Evolutionary conservation across 2,329 filamentous ascomycete genomes (phyloP).

Genomic region (Aspergillus novofumigatus): DNA sequence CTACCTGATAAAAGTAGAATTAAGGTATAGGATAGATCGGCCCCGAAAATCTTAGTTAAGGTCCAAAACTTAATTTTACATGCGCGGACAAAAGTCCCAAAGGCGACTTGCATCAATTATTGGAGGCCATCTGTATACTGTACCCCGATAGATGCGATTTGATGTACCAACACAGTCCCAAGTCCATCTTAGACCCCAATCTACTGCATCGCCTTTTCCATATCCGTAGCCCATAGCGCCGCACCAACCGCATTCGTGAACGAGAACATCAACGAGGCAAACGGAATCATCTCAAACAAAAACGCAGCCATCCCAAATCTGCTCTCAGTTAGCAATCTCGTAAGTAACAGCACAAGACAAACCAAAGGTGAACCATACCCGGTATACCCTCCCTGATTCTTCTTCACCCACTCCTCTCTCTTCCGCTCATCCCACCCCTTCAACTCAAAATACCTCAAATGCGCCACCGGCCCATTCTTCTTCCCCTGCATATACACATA

Average conservation of each 20-base stretch:
- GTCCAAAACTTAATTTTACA: no score
- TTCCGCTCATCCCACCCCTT: constrained; percentile 72
- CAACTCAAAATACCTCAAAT: constrained; percentile 78
- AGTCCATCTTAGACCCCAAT: neutral
- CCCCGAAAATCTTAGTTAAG: no score
- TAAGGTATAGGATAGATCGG: no score
- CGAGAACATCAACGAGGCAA: constrained; percentile 76
- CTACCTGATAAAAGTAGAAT: no score
- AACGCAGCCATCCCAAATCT: constrained; percentile 70
- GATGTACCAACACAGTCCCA: neutral
- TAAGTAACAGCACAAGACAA: constrained; percentile 7
- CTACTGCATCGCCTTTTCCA: constrained; percentile 53
- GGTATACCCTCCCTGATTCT: constrained; percentile 72
- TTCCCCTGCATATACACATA: constrained; percentile 74
- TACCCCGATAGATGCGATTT: neutral
- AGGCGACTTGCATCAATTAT: neutral
- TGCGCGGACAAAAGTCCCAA: neutral
- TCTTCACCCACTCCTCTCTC: constrained; percentile 64
- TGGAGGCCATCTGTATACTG: no score
- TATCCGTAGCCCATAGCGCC: constrained; percentile 88
- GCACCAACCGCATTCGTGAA: constrained; percentile 92
- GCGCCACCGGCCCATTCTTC: constrained; percentile 51
- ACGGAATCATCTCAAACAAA: constrained; percentile 77
- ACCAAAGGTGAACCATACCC: constrained; percentile 59
- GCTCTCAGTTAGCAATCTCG: constrained; percentile 17